Evolutionary conservation across 345 rosid species (phyloP), one percentile per base, ranked within the genome.

Genomic region (Firmiana major): DNA sequence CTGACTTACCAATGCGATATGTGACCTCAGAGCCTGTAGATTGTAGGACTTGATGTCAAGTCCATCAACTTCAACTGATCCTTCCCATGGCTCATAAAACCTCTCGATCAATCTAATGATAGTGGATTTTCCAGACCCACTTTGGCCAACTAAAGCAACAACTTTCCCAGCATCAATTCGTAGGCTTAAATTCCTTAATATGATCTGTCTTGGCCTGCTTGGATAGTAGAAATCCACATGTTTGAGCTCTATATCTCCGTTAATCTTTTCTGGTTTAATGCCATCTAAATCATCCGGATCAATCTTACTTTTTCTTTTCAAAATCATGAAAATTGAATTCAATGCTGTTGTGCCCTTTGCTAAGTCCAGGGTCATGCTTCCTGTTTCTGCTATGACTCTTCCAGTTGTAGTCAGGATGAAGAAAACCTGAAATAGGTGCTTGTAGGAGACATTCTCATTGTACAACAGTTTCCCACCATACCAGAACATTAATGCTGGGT

Each of bases 321-420:
- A 62, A 54, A 77, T 82, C 10, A 43, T 48, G 26, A 73, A 77
- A 63, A 83, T 42, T 15, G 76, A 81, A 40, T 74, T 75, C 45
- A 83, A 60, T 4, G 87, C 83, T 24, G 53, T 55, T 5, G 76
- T 66, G 48, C 85, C 83, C 59, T 79, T 83, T 0, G 86, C 74
- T 57, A 82, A 46, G 75, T 81, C 89, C 0, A 79, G 9, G 15
- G 82, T 84, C 85, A 83, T 82, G 71, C 84, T 86, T 58, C 83
- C 87, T 70, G 86, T 58, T 81, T 58, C 86, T 24, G 81, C 86
- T 31, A 84, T 84, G 28, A 79, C 79, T 71, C 1, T 55, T 55
- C 87, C 86, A 3, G 83, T 80, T 5, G 79, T 72, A 21, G 83
- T 45, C 68, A 86, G 69, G 42, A 84, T 53, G 75, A 79, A 75